These are phyloP conservation scores for Tuber aestivum DNA, from an alignment of 495 filamentous ascomycete genomes.

Conservation along the genomic window DNA sequence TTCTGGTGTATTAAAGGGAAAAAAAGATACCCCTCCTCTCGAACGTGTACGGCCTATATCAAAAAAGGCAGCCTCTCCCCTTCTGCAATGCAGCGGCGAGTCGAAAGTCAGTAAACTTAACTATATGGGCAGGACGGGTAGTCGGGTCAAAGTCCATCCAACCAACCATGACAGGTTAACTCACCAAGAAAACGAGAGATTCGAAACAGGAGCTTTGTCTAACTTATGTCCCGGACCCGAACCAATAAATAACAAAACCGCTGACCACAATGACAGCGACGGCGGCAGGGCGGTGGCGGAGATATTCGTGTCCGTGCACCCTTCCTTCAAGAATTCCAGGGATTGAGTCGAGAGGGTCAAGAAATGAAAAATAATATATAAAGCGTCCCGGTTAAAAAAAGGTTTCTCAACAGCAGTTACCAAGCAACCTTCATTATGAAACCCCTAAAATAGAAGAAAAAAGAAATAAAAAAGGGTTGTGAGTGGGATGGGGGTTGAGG, in stretches of 20 bases:
- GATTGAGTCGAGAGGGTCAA: background rate
- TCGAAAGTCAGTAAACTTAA: background rate
- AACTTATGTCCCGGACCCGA: background rate
- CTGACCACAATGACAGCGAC: background rate
- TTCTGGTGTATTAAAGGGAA: background rate
- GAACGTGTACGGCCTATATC: background rate
- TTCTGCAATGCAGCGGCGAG: background rate
- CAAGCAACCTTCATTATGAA: background rate
- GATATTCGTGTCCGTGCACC: background rate
- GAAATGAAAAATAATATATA: background rate
- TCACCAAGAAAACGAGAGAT: background rate
- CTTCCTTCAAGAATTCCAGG: background rate
- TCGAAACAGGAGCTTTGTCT: background rate
- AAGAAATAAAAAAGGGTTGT: constrained; percentile 2
- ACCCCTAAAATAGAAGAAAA: constrained; percentile 2
- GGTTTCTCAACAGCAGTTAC: background rate
- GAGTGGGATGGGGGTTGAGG: constrained; percentile 10
- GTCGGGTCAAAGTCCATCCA: background rate
- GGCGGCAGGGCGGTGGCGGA: background rate
- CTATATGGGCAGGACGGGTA: background rate
- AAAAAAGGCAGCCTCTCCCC: background rate
- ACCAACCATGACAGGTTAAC: background rate
- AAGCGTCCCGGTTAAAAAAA: background rate
- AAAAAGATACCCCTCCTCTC: background rate
- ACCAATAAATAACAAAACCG: background rate